phyloP scores from a whole-genome alignment of 2,329 filamentous ascomycete species.

The Lachnum nothofagi region DNA sequence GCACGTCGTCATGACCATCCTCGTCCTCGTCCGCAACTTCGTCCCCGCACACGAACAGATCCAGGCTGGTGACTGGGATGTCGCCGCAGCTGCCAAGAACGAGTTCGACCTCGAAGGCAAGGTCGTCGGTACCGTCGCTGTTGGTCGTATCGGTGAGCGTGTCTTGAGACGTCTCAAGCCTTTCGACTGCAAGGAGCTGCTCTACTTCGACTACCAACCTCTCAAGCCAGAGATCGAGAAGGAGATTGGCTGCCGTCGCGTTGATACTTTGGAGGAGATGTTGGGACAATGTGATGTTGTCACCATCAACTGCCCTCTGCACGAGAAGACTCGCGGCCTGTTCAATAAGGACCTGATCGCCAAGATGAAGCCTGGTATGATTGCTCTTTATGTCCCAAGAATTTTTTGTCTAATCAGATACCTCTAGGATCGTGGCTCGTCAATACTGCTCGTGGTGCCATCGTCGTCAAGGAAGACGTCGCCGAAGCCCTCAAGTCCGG shows the following conservation, averaged over 20 bases:
- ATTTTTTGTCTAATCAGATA: slow-evolving; percentile 2
- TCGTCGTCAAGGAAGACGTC: slow-evolving; percentile 98
- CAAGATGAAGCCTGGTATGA: slow-evolving; percentile 98
- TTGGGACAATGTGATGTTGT: slow-evolving; percentile 90
- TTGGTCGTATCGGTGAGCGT: slow-evolving; percentile 96
- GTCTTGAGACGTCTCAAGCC: slow-evolving; percentile 92
- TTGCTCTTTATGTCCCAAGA: not conserved
- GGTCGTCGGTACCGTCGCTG: slow-evolving; percentile 94
- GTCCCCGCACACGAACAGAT: slow-evolving; percentile 96
- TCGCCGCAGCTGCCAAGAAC: slow-evolving; percentile 93
- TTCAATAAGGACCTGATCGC: slow-evolving; percentile 98
- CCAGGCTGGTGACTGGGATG: slow-evolving; percentile 84
- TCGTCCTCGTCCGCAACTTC: slow-evolving; percentile 94
- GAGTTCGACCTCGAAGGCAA: slow-evolving; percentile 97
- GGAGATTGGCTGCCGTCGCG: slow-evolving; percentile 91
- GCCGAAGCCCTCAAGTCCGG: slow-evolving; percentile 87
- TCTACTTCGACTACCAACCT: slow-evolving; percentile 99
- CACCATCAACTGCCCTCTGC: slow-evolving; percentile 98
- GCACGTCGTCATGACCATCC: slow-evolving; percentile 99
- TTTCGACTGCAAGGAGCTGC: slow-evolving; percentile 98
- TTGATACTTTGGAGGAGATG: slow-evolving; percentile 88
- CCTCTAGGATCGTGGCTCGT: slow-evolving; percentile 82
- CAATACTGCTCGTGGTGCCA: slow-evolving; percentile 97
- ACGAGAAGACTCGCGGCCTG: slow-evolving; percentile 92
- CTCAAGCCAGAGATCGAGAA: slow-evolving; percentile 78